A percentile compares a stretch with the other conserved stretches of the same genome.
phyloP scores from a whole-genome alignment of 164 flowering plant species.

The Tetracentron sinense region DNA sequence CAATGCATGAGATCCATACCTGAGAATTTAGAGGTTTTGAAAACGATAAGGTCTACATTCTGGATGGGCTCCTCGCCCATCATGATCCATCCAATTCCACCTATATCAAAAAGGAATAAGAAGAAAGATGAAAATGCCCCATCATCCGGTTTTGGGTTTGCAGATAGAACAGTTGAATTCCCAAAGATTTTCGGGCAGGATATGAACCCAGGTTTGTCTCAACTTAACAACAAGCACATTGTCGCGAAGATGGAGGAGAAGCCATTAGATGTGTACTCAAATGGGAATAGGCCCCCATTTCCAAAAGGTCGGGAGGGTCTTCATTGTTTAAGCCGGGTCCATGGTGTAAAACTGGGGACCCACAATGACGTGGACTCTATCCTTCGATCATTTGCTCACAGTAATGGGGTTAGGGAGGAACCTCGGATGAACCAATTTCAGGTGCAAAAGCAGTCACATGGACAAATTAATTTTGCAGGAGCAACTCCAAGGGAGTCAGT shows the following conservation, averaged over 20 bases:
- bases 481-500: constrained; percentile 45
- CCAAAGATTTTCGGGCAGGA: constrained; percentile 84
- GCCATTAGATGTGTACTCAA: constrained; percentile 38
- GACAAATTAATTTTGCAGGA: constrained; percentile 73
- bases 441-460: constrained; percentile 49
- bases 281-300: constrained; percentile 41
- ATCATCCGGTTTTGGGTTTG: constrained; percentile 26
- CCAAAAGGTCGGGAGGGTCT: constrained; percentile 38
- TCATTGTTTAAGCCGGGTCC: constrained; percentile 31
- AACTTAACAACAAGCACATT: constrained; percentile 52
- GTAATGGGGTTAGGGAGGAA: constrained; percentile 45
- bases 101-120: constrained; percentile 20
- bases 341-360: constrained; percentile 32
- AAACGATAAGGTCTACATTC: constrained; percentile 46
- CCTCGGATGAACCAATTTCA: constrained; percentile 37
- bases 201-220: constrained; percentile 38
- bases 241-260: constrained; percentile 58
- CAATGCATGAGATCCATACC: constrained; percentile 58
- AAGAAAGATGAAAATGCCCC: constrained; percentile 37
- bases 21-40: constrained; percentile 58
- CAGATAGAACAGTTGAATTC: constrained; percentile 32
- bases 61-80: constrained; percentile 24
- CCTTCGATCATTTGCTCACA: constrained; percentile 13
- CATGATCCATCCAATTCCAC: constrained; percentile 27
- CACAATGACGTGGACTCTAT: constrained; percentile 6